Conservation (phyloP, 768 basidiomycete genomes). For the Rhodotorula taiwanensis region DNA sequence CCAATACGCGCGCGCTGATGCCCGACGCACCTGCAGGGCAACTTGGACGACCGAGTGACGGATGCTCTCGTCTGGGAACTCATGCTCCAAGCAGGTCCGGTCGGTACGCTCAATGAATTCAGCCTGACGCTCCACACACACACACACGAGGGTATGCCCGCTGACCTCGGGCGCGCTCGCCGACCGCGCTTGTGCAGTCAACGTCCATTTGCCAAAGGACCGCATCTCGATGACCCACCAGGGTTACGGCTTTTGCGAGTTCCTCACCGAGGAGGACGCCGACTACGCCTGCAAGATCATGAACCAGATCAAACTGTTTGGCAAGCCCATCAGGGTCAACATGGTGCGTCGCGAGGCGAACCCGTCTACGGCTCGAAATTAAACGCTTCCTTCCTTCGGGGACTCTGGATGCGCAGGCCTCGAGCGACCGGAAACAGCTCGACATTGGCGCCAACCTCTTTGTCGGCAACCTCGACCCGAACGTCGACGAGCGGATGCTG, state of each 20-base stretch:
- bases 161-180: too few species aligned
- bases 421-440: constrained; percentile 94
- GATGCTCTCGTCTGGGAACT: constrained; percentile 96
- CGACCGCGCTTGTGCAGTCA: too few species aligned
- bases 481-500: constrained; percentile 83
- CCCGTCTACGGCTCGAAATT: too few species aligned
- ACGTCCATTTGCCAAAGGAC: constrained; percentile 97
- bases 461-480: constrained; percentile 89
- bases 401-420: constrained; percentile 58
- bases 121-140: background rate
- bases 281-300: constrained; percentile 99
- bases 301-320: constrained; percentile 99
- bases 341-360: constrained; percentile 84
- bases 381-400: background rate
- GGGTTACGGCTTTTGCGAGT: constrained; percentile 99
- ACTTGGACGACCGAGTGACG: constrained; percentile 87
- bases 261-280: constrained; percentile 95
- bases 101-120: constrained; percentile 56
- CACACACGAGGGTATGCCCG: too few species aligned
- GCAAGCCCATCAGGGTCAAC: constrained; percentile 97
- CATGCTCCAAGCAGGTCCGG: constrained; percentile 98
- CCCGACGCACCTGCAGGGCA: constrained; percentile 57
- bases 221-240: constrained; percentile 97
- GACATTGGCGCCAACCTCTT: constrained; percentile 98
- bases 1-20: background rate